Evolutionary conservation across 768 basidiomycete species (phyloP).

Genomic region (Suillus lakei): DNA sequence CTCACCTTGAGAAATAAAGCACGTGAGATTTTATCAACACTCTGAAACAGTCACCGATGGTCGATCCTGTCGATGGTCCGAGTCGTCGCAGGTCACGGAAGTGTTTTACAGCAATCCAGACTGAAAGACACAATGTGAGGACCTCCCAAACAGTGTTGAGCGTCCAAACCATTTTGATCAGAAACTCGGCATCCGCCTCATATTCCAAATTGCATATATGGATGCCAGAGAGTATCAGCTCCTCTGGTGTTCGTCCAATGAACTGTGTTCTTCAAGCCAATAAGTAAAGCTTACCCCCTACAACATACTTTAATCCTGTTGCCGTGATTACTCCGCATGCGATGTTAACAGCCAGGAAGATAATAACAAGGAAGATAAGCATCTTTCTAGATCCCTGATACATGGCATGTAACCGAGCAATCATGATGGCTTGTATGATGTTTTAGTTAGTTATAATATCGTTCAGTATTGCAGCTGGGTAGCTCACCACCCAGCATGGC

Average conservation of each 20-base stretch:
- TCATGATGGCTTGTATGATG: neutral
- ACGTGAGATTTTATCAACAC: too few species aligned
- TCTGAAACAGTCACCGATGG: too few species aligned
- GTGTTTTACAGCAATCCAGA: too few species aligned
- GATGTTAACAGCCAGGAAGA: neutral
- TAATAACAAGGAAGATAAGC: neutral
- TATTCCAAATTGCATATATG: neutral
- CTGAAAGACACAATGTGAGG: too few species aligned
- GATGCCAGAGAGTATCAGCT: neutral
- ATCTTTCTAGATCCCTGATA: neutral
- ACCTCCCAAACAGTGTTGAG: too few species aligned
- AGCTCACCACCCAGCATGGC: neutral
- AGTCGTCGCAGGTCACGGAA: too few species aligned
- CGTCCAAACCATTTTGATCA: too few species aligned
- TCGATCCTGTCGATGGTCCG: too few species aligned
- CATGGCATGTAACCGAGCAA: slow-evolving; percentile 1
- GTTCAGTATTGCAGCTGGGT: neutral
- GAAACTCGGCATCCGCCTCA: too few species aligned
- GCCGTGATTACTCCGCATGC: neutral
- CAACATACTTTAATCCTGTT: neutral
- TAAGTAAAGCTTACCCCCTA: neutral
- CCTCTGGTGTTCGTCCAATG: neutral
- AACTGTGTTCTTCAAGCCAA: neutral
- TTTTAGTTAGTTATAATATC: neutral
- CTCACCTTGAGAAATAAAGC: too few species aligned